Percentiles rank a stretch among this genome's conserved stretches.
phyloP scores from a whole-genome alignment of 345 rosid genomes.

The Hypericum androsaemum region DNA sequence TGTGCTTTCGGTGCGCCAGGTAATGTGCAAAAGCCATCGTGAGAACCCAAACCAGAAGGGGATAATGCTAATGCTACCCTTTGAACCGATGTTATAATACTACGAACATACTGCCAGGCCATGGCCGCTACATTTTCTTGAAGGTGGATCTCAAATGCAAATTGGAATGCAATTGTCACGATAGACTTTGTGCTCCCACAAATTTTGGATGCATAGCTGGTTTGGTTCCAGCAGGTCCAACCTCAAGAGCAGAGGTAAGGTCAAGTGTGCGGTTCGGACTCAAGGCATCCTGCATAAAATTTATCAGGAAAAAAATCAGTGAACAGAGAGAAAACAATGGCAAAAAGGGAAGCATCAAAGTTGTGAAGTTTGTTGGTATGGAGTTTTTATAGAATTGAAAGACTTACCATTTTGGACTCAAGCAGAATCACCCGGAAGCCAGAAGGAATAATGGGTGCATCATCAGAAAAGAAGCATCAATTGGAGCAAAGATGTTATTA shows the following conservation, averaged over 20 bases:
- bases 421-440: slow-evolving; percentile 98
- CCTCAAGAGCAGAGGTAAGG: slow-evolving; percentile 93
- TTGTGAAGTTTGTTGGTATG: background rate
- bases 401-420: slow-evolving; percentile 73
- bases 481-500: too few relatives aligned
- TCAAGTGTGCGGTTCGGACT: slow-evolving; percentile 96
- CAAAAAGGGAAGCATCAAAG: background rate
- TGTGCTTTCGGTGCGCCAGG: slow-evolving; percentile 97
- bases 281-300: slow-evolving; percentile 63
- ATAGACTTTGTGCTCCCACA: slow-evolving; percentile 71
- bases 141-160: slow-evolving; percentile 96
- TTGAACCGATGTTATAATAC: too few relatives aligned
- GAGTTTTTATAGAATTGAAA: too few relatives aligned
- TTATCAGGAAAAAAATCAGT: too few relatives aligned
- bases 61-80: too few relatives aligned
- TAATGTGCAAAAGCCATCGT: slow-evolving; percentile 72
- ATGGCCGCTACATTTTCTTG: slow-evolving; percentile 92
- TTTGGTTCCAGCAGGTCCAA: slow-evolving; percentile 74
- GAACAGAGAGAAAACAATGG: slow-evolving; percentile 3
- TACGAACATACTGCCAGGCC: slow-evolving; percentile 94
- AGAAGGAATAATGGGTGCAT: too few relatives aligned
- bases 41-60: too few relatives aligned
- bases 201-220: slow-evolving; percentile 41
- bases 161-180: slow-evolving; percentile 95
- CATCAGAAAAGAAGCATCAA: too few relatives aligned